phyloP scores from a whole-genome alignment of 2,329 filamentous ascomycete genomes.

The Magnaporthales sp. region DNA sequence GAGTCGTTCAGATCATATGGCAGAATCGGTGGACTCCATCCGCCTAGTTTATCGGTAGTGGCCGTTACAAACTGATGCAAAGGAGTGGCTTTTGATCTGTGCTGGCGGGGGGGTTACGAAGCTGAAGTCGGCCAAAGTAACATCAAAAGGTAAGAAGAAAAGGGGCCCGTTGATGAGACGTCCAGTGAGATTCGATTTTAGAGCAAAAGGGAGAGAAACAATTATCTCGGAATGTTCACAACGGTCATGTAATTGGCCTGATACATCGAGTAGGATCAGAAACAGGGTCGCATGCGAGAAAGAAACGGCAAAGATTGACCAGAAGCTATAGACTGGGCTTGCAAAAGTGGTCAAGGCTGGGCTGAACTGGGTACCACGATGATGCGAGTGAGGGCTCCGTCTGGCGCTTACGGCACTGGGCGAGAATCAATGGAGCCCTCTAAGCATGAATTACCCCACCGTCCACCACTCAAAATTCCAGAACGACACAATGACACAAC shows the following conservation, averaged over 20 bases:
- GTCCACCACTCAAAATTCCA: slow-evolving; percentile 2
- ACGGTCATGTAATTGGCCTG: not conserved
- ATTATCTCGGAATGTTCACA: not conserved
- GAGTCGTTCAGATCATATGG: not conserved
- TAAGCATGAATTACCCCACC: not conserved
- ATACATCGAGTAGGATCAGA: not conserved
- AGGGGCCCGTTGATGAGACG: not conserved
- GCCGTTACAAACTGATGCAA: not conserved
- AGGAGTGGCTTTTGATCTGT: not conserved
- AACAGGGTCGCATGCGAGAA: not conserved
- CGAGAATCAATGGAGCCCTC: not conserved
- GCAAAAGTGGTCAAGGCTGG: not conserved
- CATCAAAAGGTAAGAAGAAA: not conserved
- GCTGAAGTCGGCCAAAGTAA: not conserved
- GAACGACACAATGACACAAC: slow-evolving; percentile 2
- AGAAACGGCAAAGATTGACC: not conserved
- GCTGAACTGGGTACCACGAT: not conserved
- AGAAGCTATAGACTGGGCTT: not conserved
- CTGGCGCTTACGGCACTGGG: slow-evolving; percentile 2
- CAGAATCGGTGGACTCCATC: not conserved
- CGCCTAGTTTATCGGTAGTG: not conserved
- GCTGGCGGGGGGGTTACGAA: not conserved
- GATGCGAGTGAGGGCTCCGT: not conserved
- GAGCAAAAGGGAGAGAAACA: not conserved
- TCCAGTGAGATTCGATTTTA: not conserved